Evolutionary conservation across 116 monocot species (phyloP), one percentile per base, ranked within the genome.

Genomic region (Cymodocea nodosa): DNA sequence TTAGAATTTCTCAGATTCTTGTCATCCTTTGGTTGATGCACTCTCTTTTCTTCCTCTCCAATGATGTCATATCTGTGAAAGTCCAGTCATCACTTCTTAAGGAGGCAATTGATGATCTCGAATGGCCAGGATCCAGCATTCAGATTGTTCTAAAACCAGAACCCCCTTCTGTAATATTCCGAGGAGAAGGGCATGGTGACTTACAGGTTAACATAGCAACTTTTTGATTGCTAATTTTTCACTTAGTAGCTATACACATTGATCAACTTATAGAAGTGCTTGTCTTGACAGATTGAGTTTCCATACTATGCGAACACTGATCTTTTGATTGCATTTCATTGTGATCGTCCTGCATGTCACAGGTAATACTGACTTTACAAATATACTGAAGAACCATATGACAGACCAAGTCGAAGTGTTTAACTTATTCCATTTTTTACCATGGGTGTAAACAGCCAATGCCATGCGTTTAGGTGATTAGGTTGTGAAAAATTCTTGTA

Each of bases 31-130:
- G 23, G 9, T 58, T 24, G 23, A 57, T 58, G 10, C 4, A 20
- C 22, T 4, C 23, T 2, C 1, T 58, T 25, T 58, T 20, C 20
- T 35, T n/a, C 4, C 16, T 61, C 39, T 8, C 37, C 14, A 18
- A 62, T 62, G 39, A 44, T 7, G 1, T 12, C 44, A 44, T 44
- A 44, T 3, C 30, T 30, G 30, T 7, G 8, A 44, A 44, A 44
- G 9, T 60, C 15, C 56, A 98, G 98, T 92, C 98, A 51, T 70
- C 84, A 40, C 73, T 86, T 50, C 78, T 98, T 51, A 98, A 92
- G 76, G 98, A 98, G 78, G 82, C 86, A 58, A 84, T 98, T 20
- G 98, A 98, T 72, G 98, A 98, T 81, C 86, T 98, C 23, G 98
- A 98, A 59, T 98, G 98, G 98, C 92, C 98, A 52, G 86, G 89